phyloP scores from a whole-genome alignment of 176 grass and related monocot species.

The Typha latifolia region DNA sequence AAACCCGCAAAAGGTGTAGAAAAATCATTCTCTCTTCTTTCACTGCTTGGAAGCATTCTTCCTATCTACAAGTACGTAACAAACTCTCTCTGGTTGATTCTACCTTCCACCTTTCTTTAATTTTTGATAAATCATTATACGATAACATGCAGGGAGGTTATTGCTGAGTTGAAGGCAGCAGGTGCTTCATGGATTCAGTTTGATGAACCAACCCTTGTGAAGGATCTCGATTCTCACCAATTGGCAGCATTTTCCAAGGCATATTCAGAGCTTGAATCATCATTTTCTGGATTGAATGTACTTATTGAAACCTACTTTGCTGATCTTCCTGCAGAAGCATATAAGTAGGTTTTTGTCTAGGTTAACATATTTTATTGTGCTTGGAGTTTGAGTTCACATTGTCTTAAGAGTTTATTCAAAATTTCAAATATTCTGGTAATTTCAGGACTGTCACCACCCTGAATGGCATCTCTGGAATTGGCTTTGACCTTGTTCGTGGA shows the following conservation, averaged over 20 bases:
- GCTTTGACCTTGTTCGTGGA: conserved; percentile 85
- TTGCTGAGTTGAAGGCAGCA: conserved; percentile 77
- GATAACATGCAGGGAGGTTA: conserved; percentile 53
- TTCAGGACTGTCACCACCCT: conserved; percentile 64
- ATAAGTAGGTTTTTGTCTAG: conserved; percentile 46
- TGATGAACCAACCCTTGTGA: conserved; percentile 84
- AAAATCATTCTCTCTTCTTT: conserved; percentile 79
- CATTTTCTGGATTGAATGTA: conserved; percentile 62
- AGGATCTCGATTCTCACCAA: conserved; percentile 65
- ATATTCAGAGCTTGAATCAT: conserved; percentile 56
- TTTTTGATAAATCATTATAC: conserved; percentile 25
- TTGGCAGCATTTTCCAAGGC: conserved; percentile 68
- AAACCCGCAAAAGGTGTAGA: conserved; percentile 85
- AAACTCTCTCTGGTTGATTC: background rate
- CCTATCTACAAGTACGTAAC: conserved; percentile 82
- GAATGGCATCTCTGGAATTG: conserved; percentile 66
- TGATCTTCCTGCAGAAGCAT: conserved; percentile 65
- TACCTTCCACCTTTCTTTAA: background rate
- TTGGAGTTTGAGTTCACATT: background rate
- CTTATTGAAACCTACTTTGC: conserved; percentile 90
- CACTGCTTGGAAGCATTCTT: conserved; percentile 69
- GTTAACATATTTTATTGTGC: background rate
- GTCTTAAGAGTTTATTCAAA: too few species aligned
- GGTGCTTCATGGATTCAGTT: conserved; percentile 93
- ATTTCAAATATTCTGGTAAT: background rate